Evolutionary conservation across 176 grass and related monocot species (phyloP), one percentile per base, ranked within the genome.

Genomic region (Microstegium vimineum): DNA sequence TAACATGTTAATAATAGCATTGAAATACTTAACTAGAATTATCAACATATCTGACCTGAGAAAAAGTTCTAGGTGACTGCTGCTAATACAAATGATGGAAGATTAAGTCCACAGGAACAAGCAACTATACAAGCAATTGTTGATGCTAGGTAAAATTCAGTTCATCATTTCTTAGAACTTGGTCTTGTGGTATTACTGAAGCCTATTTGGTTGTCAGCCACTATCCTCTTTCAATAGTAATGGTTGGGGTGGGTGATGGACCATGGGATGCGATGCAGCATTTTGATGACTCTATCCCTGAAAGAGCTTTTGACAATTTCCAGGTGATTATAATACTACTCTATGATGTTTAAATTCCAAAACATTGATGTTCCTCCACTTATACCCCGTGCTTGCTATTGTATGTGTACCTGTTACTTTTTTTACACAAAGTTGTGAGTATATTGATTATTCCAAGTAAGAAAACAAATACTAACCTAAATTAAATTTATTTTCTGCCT

Each of bases 181-280:
- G 80, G 37, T 74, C 17, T n/a, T 77, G 49, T 38, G 45, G 51
- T 38, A 57, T 82, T 82, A 26, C 76, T 93, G 33, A 93, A 82
- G 30, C 30, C n/a, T 66, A 23, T 90, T 43, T 66, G 47, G 87
- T 74, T 66, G 32, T 74, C 91, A 98, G 95, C 87, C 71, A 91
- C 79, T 94, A 86, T 90, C 95, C 95, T 83, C 92, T 98, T 81
- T 98, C 95, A 42, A 98, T 98, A 81, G 83, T 98, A 76, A 98
- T 98, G 95, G 90, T 98, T 84, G 95, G 95, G 64, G 84, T 98
- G 62, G 95, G 95, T 10, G 95, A 98, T 85, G 95, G 95, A 85
- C 95, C 95, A 71, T 98, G 95, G 95, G 92, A 98, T 37, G 84
- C 89, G 27, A 98, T 98, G 95, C 65, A 95, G 43, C 90, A 91